Conservation (phyloP, 495 filamentous ascomycete genomes). For the Aspergillus indologenus region DNA sequence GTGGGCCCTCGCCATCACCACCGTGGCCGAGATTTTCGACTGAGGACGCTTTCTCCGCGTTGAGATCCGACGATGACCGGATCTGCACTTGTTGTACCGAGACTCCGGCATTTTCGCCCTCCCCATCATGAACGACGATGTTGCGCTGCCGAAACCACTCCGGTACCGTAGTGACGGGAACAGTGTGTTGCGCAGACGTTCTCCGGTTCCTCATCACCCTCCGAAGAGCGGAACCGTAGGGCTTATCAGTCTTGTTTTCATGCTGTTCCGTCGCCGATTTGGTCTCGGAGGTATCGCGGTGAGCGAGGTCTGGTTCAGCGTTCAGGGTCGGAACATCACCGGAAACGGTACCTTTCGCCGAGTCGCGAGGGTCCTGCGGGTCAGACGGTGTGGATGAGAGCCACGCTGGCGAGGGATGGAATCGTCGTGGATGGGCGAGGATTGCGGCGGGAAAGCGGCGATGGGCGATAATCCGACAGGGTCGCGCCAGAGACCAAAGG, state of each 20-base stretch:
- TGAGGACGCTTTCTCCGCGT: conserved; percentile 6
- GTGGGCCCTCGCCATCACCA: conserved; percentile 24
- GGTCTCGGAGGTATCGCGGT: conserved; percentile 11
- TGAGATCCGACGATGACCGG: conserved; percentile 18
- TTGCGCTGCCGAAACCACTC: conserved; percentile 42
- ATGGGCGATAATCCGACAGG: conserved; percentile 44
- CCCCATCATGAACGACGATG: conserved; percentile 21
- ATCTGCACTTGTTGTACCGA: conserved; percentile 29
- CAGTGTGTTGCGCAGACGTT: conserved; percentile 19
- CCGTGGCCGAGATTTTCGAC: conserved; percentile 18
- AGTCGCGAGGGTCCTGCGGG: conserved; percentile 25
- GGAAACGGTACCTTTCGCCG: conserved; percentile 20
- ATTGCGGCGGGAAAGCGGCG: conserved; percentile 38
- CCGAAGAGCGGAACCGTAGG: conserved; percentile 43
- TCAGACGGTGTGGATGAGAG: conserved; percentile 35
- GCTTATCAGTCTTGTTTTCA: conserved; percentile 24
- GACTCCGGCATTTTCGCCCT: conserved; percentile 9
- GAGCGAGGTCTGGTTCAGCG: conserved; percentile 16
- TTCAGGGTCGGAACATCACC: conserved; percentile 26
- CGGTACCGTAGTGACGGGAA: conserved; percentile 29
- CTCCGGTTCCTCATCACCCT: conserved; percentile 39
- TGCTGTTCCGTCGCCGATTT: conserved; percentile 19
- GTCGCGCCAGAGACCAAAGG: conserved; percentile 33
- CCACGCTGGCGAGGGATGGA: conserved; percentile 37
- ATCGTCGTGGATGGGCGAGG: conserved; percentile 29